Percentiles rank a stretch among this genome's conserved stretches.
These are phyloP conservation scores for Fusarium transvaalense DNA, from an alignment of 2,329 filamentous ascomycete species.

Conservation along the genomic window DNA sequence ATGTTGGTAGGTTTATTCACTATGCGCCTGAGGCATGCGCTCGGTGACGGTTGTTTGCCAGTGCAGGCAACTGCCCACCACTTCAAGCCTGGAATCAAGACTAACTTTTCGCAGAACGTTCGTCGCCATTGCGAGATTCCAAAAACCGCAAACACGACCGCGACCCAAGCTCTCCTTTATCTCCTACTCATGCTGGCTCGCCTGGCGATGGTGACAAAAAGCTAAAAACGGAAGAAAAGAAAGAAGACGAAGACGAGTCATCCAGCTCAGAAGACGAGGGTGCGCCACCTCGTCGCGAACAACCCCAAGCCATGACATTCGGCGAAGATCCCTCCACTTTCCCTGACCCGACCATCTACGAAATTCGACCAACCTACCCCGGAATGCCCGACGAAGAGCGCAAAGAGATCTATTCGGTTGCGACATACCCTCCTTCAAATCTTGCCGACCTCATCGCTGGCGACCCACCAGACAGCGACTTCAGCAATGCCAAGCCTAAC, in stretches of 20 bases:
- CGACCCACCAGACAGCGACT: conserved; percentile 92
- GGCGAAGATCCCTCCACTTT: conserved; percentile 94
- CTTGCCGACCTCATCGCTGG: conserved; percentile 88
- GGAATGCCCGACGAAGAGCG: conserved; percentile 88
- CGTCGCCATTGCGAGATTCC: conserved; percentile 65
- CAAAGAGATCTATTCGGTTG: conserved; percentile 89
- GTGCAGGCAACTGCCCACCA: conserved; percentile 19
- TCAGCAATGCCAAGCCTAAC: conserved; percentile 90
- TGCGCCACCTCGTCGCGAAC: conserved; percentile 71
- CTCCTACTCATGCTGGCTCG: conserved; percentile 65
- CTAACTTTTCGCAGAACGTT: conserved; percentile 59
- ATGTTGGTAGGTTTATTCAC: conserved; percentile 48
- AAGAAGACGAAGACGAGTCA: conserved; percentile 54
- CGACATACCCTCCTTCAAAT: conserved; percentile 83
- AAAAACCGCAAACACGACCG: conserved; percentile 65
- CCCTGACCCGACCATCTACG: conserved; percentile 91
- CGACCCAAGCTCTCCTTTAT: conserved; percentile 70
- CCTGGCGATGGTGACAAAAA: conserved; percentile 73
- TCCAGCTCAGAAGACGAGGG: conserved; percentile 71
- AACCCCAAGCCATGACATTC: conserved; percentile 87
- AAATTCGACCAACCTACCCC: conserved; percentile 81
- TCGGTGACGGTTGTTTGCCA: conserved; percentile 3
- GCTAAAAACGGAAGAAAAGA: conserved; percentile 52
- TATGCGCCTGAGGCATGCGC: conserved; percentile 3
- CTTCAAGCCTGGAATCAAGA: conserved; percentile 1